Evolutionary conservation across 1,139 yeast species (phyloP), one percentile per base, ranked within the genome.

Genomic region (Debaryomyces coudertii): DNA sequence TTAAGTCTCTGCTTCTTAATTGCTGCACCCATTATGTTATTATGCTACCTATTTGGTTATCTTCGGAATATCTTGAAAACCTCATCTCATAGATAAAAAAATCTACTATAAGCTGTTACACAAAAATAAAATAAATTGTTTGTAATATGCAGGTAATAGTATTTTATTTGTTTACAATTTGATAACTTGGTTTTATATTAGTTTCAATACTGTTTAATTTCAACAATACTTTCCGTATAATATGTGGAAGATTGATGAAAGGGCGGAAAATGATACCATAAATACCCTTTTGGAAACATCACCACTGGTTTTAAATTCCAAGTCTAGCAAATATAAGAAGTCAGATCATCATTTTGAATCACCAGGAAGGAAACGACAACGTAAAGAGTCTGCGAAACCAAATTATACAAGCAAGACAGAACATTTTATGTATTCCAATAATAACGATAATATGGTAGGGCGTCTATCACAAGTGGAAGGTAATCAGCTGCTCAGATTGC

Each of bases 1-100:
- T 28, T 43, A 25, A 52, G 44, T 50, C 54, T 60, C 45, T 57
- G 63, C 35, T 57, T 59, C 56, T 59, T 60, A 23, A 47, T 39
- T 30, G 51, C 56, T 23, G 59, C 43, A 11, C 54, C 57, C 60
- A 57, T 58, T 20, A 22, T 38, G 30, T 18, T 25, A 24, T 15
- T 28, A 38, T 38, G 22, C 14, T 20, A n/a, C 18, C 36, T 18
- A 33, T 24, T 25, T 24, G 23, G 28, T 9, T 24, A 29, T 15
- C 20, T 14, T 15, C n/a, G 15, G n/a, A 28, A 12, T 6, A 2
- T 7, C 29, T 24, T 14, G n/a, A 9, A 7, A n/a, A 35, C 18
- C 40, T 36, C 44, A 42, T 42, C 44, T 37, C 44, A 36, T 36
- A 35, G 27, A 29, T 28, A 11, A 22, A 38, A 38, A 38, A 38